phyloP scores from a whole-genome alignment of 1,284 basidiomycete genomes.

The Wolfiporia cocos region DNA sequence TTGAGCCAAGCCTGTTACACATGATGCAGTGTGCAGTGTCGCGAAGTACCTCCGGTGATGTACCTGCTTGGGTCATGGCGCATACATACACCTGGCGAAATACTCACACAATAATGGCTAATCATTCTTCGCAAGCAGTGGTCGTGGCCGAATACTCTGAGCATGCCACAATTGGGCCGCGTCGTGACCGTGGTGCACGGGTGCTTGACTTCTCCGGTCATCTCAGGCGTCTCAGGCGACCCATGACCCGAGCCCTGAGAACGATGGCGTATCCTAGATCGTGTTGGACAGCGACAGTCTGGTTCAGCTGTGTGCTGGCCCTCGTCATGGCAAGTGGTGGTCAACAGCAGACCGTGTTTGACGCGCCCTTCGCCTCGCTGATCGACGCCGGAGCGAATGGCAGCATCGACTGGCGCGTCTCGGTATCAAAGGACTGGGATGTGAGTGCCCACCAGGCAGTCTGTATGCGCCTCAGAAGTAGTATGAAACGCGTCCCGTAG shows the following conservation, averaged over 20 bases:
- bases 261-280: not conserved
- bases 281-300: not conserved
- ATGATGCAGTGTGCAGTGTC: too few relatives aligned
- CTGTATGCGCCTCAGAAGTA: not conserved
- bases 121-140: too few relatives aligned
- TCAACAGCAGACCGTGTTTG: slow-evolving; percentile 4
- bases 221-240: not conserved
- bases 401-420: slow-evolving; percentile 18
- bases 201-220: too few relatives aligned
- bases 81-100: too few relatives aligned
- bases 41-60: too few relatives aligned
- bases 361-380: too few relatives aligned
- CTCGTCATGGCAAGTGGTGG: not conserved
- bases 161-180: too few relatives aligned
- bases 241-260: not conserved
- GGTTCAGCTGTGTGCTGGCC: not conserved
- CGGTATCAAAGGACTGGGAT: slow-evolving; percentile 26
- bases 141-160: too few relatives aligned
- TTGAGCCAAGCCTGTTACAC: too few relatives aligned
- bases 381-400: not conserved
- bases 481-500: slow-evolving; percentile 24
- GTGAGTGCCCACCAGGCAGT: slow-evolving; percentile 16
- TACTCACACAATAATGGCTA: too few relatives aligned
- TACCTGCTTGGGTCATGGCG: too few relatives aligned
- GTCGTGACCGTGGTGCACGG: too few relatives aligned